Conservation (phyloP, 495 filamentous ascomycete genomes). For the Lasiosphaeris hirsuta region DNA sequence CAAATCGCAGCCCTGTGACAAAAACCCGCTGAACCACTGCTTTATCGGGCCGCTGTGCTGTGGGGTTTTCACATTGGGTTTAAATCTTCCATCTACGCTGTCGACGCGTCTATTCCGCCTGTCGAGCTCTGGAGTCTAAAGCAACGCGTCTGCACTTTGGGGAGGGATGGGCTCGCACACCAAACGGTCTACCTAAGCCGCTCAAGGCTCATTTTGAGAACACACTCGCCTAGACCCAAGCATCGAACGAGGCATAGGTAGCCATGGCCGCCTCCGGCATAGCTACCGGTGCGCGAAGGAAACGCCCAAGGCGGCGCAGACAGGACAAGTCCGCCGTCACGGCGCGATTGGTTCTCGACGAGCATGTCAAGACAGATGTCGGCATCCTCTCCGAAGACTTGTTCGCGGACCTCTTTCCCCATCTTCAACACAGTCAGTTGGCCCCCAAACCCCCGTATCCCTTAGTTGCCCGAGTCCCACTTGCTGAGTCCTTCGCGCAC, state of each 20-base stretch:
- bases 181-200: not conserved
- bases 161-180: conserved; percentile 1
- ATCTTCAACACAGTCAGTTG: conserved; percentile 29
- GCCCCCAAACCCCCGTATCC: not conserved
- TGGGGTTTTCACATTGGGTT: too few relatives aligned
- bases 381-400: conserved; percentile 86
- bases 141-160: not conserved
- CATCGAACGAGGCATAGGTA: not conserved
- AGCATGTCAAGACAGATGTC: conserved; percentile 81
- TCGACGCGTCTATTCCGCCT: not conserved
- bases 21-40: too few relatives aligned
- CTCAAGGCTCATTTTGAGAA: not conserved
- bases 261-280: conserved; percentile 22
- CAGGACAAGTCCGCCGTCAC: conserved; percentile 53
- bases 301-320: conserved; percentile 36
- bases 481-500: conserved; percentile 23
- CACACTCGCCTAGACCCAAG: too few relatives aligned
- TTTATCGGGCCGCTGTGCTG: too few relatives aligned
- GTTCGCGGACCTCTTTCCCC: conserved; percentile 74
- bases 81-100: not conserved
- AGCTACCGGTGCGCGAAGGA: conserved; percentile 34
- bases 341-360: conserved; percentile 67
- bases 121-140: not conserved
- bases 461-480: not conserved
- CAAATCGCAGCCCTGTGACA: too few relatives aligned